These are phyloP conservation scores for Saccharum spontaneum DNA, from an alignment of 176 grass and related monocot species.

Conservation along the genomic window DNA sequence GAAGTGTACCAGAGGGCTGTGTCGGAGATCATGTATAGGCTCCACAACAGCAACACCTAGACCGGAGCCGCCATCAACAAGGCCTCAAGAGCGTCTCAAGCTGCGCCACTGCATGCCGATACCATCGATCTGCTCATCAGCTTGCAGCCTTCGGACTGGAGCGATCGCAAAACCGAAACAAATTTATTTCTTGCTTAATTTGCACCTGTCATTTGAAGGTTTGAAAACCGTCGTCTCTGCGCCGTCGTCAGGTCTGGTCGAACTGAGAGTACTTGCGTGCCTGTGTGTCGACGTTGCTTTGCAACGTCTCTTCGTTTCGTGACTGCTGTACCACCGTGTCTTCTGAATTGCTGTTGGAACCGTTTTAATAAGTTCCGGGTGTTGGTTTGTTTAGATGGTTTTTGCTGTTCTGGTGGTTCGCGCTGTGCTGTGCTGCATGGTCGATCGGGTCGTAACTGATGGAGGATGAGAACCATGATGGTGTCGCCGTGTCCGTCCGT, in stretches of 20 bases:
- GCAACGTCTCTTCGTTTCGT: too few species aligned
- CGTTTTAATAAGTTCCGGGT: background rate
- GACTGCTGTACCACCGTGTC: background rate
- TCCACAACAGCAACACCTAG: background rate
- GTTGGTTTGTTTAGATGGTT: background rate
- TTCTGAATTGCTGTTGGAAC: background rate
- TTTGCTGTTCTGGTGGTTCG: background rate
- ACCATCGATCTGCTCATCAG: background rate
- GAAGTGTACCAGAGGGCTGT: constrained; percentile 57
- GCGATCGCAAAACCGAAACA: background rate
- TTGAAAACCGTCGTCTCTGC: background rate
- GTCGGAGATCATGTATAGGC: constrained; percentile 61
- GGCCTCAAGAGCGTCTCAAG: background rate
- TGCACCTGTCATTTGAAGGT: background rate
- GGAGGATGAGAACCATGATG: too few species aligned
- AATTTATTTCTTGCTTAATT: background rate
- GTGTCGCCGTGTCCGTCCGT: too few species aligned
- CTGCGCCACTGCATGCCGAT: background rate
- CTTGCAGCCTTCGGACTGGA: background rate
- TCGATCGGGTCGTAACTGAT: too few species aligned
- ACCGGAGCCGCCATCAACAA: background rate
- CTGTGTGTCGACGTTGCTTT: too few species aligned
- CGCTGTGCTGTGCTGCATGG: background rate
- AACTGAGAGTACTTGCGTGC: too few species aligned
- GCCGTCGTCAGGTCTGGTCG: too few species aligned